A percentile compares a stretch with the other conserved stretches of the same genome.
Conservation (phyloP, 2,329 filamentous ascomycete genomes). For the Colletotrichum spinosum region DNA sequence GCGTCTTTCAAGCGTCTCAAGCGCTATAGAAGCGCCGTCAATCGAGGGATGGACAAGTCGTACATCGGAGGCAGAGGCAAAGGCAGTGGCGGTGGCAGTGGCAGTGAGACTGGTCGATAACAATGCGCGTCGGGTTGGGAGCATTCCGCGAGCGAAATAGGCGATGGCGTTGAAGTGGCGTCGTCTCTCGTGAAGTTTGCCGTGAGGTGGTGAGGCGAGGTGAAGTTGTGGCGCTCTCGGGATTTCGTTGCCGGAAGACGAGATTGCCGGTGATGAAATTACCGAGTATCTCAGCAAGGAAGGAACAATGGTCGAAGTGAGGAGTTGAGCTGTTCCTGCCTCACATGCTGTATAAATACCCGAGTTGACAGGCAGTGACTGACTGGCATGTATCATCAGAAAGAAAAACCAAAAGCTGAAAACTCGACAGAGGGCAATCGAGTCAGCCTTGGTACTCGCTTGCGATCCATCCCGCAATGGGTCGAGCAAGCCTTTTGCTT, state of each 20-base stretch:
- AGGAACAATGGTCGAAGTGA: background rate
- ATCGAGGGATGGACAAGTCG: too few relatives aligned
- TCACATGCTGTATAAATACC: too few relatives aligned
- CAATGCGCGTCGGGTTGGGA: conserved; percentile 1
- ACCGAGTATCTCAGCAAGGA: background rate
- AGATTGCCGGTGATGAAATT: background rate
- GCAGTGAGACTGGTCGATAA: conserved; percentile 17
- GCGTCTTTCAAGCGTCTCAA: too few relatives aligned
- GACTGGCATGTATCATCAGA: too few relatives aligned
- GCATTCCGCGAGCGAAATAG: conserved; percentile 3
- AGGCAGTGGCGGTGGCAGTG: conserved; percentile 5
- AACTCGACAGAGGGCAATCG: background rate
- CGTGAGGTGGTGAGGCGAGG: conserved; percentile 4
- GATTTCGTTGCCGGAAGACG: conserved; percentile 19
- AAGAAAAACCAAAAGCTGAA: too few relatives aligned
- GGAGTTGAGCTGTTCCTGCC: too few relatives aligned
- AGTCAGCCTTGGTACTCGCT: background rate
- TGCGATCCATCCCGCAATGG: conserved; percentile 1
- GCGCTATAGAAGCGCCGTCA: too few relatives aligned
- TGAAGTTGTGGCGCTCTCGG: conserved; percentile 1
- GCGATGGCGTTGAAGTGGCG: conserved; percentile 29
- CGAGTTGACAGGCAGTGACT: too few relatives aligned
- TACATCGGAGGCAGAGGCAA: conserved; percentile 3
- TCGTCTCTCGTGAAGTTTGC: background rate
- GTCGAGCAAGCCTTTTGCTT: background rate